A percentile compares a stretch with the other conserved stretches of the same genome.
Evolutionary conservation across 1,139 yeast species (phyloP).

Genomic region (Diutina pseudorugosa): DNA sequence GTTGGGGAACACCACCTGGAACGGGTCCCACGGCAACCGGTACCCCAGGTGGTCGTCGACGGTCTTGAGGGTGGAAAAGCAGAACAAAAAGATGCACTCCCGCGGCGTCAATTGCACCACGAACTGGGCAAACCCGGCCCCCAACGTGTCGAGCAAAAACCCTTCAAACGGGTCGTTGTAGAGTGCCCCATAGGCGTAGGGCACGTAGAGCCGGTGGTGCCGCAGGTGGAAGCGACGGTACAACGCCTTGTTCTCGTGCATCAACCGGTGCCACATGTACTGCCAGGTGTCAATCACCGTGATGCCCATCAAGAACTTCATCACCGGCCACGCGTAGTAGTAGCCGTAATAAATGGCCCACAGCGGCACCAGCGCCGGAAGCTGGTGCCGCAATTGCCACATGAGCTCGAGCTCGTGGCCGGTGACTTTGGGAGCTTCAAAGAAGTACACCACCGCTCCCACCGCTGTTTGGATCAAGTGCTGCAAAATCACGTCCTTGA

Average conservation of each 20-base stretch:
- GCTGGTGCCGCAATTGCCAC: slow-evolving; percentile 43
- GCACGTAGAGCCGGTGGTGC: slow-evolving; percentile 88
- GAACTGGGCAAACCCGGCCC: slow-evolving; percentile 75
- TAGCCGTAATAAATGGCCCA: slow-evolving; percentile 34
- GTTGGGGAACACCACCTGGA: slow-evolving; percentile 85
- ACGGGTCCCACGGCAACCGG: slow-evolving; percentile 78
- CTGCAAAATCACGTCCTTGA: slow-evolving; percentile 73
- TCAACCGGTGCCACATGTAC: slow-evolving; percentile 72
- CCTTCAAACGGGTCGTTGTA: slow-evolving; percentile 94
- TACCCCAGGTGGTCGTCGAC: slow-evolving; percentile 98
- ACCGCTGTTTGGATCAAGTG: slow-evolving; percentile 70
- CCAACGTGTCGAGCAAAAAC: slow-evolving; percentile 77
- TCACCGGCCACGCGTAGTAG: slow-evolving; percentile 46
- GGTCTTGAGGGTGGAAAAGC: slow-evolving; percentile 88
- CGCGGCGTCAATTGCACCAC: slow-evolving; percentile 56
- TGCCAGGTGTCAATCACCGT: slow-evolving; percentile 89
- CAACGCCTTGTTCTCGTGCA: slow-evolving; percentile 72
- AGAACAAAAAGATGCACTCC: slow-evolving; percentile 61
- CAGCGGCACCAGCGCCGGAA: slow-evolving; percentile 31
- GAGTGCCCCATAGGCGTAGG: slow-evolving; percentile 93
- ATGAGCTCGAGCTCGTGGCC: slow-evolving; percentile 62
- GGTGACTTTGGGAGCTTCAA: slow-evolving; percentile 55
- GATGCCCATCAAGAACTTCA: slow-evolving; percentile 52
- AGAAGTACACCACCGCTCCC: slow-evolving; percentile 40
- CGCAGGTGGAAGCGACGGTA: slow-evolving; percentile 83